Evolutionary conservation across 495 filamentous ascomycete species (phyloP).

Genomic region (Penicillium fimorum): DNA sequence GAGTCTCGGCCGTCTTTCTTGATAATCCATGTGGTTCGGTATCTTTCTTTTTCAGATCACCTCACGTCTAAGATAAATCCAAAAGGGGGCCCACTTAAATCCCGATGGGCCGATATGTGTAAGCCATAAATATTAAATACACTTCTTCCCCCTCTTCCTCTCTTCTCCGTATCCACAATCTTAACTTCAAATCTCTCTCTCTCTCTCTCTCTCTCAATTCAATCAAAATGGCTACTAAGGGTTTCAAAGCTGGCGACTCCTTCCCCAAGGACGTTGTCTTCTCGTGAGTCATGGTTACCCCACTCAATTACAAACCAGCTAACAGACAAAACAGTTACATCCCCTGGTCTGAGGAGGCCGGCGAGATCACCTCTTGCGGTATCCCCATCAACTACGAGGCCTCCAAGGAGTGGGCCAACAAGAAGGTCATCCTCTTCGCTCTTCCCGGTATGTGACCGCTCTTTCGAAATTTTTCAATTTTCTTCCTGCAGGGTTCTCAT

Average conservation of each 20-base stretch:
- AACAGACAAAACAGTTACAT: slow-evolving; percentile 56
- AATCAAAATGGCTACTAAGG: slow-evolving; percentile 31
- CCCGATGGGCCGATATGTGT: slow-evolving; percentile 38
- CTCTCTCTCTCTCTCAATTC: slow-evolving; percentile 7
- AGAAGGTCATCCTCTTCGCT: slow-evolving; percentile 89
- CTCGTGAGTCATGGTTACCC: slow-evolving; percentile 47
- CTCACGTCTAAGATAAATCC: slow-evolving; percentile 16
- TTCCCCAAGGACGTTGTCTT: slow-evolving; percentile 82
- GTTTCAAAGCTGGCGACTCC: slow-evolving; percentile 75
- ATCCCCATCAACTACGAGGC: slow-evolving; percentile 77
- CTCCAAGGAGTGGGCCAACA: slow-evolving; percentile 79
- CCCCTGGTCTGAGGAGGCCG: slow-evolving; percentile 61
- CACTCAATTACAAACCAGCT: slow-evolving; percentile 11
- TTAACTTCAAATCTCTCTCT: slow-evolving; percentile 4
- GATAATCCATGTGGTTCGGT: slow-evolving; percentile 44
- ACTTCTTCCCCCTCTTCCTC: slow-evolving; percentile 13
- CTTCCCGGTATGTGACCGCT: slow-evolving; percentile 63
- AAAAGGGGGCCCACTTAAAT: slow-evolving; percentile 17
- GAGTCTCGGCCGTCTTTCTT: slow-evolving; percentile 44
- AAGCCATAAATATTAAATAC: slow-evolving; percentile 22
- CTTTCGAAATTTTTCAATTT: slow-evolving; percentile 16
- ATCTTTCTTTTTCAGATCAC: slow-evolving; percentile 47
- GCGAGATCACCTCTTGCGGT: slow-evolving; percentile 71
- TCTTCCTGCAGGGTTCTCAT: slow-evolving; percentile 17
- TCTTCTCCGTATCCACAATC: slow-evolving; percentile 15